Conservation (phyloP, 2,329 filamentous ascomycete species). For the Tolypocladium nubicola region DNA sequence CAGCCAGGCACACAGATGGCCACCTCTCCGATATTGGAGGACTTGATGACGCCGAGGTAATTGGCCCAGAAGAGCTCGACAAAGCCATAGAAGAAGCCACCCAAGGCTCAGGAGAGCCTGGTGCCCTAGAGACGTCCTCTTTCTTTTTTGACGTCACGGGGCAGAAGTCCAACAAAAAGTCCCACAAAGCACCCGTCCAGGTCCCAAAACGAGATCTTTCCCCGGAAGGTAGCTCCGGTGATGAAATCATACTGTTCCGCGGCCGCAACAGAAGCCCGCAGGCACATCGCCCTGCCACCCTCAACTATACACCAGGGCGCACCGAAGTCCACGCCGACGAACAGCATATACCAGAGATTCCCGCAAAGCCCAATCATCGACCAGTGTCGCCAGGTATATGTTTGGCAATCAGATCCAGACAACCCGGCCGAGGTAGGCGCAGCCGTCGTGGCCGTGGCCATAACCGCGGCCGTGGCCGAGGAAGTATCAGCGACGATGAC, state of each 20-base stretch:
- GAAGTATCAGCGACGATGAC: slow-evolving; percentile 32
- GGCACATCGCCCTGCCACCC: neutral
- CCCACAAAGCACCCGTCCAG: neutral
- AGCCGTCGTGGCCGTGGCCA: neutral
- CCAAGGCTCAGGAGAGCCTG: neutral
- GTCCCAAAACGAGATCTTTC: slow-evolving; percentile 11
- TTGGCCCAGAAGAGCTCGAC: slow-evolving; percentile 12
- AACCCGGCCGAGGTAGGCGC: neutral
- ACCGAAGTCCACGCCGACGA: neutral
- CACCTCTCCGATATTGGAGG: neutral
- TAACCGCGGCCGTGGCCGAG: neutral
- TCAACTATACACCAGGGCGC: neutral
- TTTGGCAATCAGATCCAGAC: neutral
- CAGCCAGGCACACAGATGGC: neutral
- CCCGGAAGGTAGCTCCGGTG: slow-evolving; percentile 41
- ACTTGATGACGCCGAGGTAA: neutral
- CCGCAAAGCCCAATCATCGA: neutral
- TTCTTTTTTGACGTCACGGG: slow-evolving; percentile 30
- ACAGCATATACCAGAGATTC: neutral
- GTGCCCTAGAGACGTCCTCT: neutral
- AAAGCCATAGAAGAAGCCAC: slow-evolving; percentile 1
- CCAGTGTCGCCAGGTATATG: neutral
- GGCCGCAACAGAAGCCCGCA: slow-evolving; percentile 32
- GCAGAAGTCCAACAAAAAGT: slow-evolving; percentile 7
- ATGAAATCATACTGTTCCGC: slow-evolving; percentile 56